phyloP scores from a whole-genome alignment of 2,329 filamentous ascomycete species.

The Xylariaceae sp. region DNA sequence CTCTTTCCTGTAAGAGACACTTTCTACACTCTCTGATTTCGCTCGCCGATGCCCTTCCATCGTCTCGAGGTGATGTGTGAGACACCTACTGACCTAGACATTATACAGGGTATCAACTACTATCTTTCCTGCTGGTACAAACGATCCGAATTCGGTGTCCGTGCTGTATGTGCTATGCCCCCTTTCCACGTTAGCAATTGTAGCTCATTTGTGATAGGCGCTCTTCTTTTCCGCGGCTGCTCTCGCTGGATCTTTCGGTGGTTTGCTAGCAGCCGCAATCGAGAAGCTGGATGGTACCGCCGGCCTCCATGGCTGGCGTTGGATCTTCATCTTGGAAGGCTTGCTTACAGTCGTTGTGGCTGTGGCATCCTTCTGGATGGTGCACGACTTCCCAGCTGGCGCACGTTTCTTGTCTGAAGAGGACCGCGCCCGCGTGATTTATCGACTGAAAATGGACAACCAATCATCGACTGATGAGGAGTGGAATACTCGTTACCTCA shows the following conservation, averaged over 20 bases:
- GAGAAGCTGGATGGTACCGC: slow-evolving; percentile 62
- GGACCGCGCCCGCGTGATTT: slow-evolving; percentile 67
- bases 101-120: slow-evolving; percentile 58
- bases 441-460: slow-evolving; percentile 63
- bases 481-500: slow-evolving; percentile 68
- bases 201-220: slow-evolving; percentile 37
- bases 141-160: slow-evolving; percentile 71
- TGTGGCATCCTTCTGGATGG: slow-evolving; percentile 66
- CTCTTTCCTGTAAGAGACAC: slow-evolving; percentile 51
- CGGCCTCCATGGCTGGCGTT: slow-evolving; percentile 53
- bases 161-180: slow-evolving; percentile 42
- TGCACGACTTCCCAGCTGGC: slow-evolving; percentile 75
- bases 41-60: background rate
- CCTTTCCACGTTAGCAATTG: background rate
- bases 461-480: slow-evolving; percentile 68
- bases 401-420: slow-evolving; percentile 65
- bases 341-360: slow-evolving; percentile 65
- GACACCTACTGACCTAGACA: background rate
- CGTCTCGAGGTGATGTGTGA: background rate
- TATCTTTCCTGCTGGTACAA: slow-evolving; percentile 83
- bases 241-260: slow-evolving; percentile 71
- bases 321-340: slow-evolving; percentile 68
- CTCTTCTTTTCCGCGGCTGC: slow-evolving; percentile 83
- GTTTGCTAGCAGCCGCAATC: slow-evolving; percentile 67
- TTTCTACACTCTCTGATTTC: background rate